Conservation (phyloP, 1,284 basidiomycete genomes). For the Ganoderma meredithae region DNA sequence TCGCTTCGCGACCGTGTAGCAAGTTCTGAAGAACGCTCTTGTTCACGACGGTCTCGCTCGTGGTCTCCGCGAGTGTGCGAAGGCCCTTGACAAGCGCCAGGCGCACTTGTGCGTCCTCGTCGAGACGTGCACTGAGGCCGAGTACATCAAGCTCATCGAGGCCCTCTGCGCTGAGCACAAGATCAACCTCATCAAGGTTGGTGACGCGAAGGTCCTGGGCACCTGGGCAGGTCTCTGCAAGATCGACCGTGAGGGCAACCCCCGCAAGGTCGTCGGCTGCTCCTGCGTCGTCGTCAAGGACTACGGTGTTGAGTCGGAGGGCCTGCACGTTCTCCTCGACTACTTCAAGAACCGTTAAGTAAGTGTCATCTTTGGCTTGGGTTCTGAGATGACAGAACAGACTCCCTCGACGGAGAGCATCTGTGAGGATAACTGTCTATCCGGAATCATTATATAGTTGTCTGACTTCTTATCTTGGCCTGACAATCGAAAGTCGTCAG, state of each 20-base stretch:
- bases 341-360: conserved; percentile 93
- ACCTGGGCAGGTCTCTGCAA: conserved; percentile 99
- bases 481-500: background rate
- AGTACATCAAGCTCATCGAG: conserved; percentile 99
- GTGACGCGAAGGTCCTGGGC: conserved; percentile 96
- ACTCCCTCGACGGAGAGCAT: conserved; percentile 87
- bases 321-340: conserved; percentile 95
- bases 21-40: conserved; percentile 95
- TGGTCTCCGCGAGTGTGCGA: conserved; percentile 97
- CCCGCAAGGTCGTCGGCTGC: conserved; percentile 96
- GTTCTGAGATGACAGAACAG: conserved; percentile 76
- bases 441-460: conserved; percentile 82
- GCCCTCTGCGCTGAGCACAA: conserved; percentile 99
- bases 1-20: conserved; percentile 49
- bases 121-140: conserved; percentile 98
- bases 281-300: conserved; percentile 99
- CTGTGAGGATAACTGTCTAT: conserved; percentile 78
- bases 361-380: conserved; percentile 36
- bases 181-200: conserved; percentile 99
- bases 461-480: conserved; percentile 55
- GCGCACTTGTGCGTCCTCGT: conserved; percentile 99
- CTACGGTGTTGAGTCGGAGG: conserved; percentile 96
- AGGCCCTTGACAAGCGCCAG: conserved; percentile 98
- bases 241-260: conserved; percentile 99
- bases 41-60: conserved; percentile 98